These are phyloP conservation scores for Gossypium raimondii DNA, from an alignment of 345 rosid species.

Conservation along the genomic window DNA sequence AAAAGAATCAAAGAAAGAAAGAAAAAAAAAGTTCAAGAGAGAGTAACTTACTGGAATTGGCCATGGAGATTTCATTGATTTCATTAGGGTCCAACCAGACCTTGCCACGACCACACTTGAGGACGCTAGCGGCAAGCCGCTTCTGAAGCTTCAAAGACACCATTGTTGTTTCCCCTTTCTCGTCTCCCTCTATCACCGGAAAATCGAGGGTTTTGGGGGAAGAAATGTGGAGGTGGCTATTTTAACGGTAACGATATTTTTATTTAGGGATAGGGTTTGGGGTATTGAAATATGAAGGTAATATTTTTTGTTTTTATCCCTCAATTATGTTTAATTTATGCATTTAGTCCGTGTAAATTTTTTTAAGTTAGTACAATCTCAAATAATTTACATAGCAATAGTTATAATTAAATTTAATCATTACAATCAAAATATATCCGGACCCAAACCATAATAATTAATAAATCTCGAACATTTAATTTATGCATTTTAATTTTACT, in stretches of 20 bases:
- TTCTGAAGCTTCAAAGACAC: conserved; percentile 65
- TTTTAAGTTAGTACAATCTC: too few species aligned
- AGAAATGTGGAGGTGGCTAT: background rate
- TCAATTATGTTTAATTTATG: too few species aligned
- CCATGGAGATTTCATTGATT: conserved; percentile 61
- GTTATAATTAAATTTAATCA: too few species aligned
- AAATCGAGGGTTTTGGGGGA: conserved; percentile 12
- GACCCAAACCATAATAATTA: too few species aligned
- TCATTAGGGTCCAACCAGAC: conserved; percentile 77
- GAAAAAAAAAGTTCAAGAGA: background rate
- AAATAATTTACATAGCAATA: too few species aligned
- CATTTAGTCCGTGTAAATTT: too few species aligned
- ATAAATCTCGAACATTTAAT: too few species aligned
- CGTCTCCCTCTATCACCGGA: background rate
- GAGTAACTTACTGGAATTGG: conserved; percentile 53
- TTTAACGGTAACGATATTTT: background rate
- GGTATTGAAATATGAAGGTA: background rate
- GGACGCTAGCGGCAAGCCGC: conserved; percentile 67
- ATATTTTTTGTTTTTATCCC: too few species aligned
- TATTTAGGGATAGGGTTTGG: conserved; percentile 26
- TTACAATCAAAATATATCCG: too few species aligned
- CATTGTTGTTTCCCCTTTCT: conserved; percentile 25
- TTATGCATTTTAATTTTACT: too few species aligned
- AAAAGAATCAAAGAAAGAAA: background rate
- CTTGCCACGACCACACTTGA: conserved; percentile 61